Evolutionary conservation across 495 filamentous ascomycete genomes (phyloP), one percentile per base, ranked within the genome.

Genomic region (Talaromyces stipitatus): DNA sequence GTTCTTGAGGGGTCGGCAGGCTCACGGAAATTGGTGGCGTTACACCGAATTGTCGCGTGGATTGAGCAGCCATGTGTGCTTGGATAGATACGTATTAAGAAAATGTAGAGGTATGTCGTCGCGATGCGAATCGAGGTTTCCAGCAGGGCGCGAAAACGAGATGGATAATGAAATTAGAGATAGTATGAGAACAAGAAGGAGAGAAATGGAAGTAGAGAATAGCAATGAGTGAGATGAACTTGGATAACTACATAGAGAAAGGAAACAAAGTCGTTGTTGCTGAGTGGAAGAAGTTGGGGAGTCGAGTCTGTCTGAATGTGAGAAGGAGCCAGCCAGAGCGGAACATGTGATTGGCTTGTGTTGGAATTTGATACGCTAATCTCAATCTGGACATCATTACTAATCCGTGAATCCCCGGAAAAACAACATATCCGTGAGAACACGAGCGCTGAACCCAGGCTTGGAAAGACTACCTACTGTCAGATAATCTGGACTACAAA

Each of bases 1-100:
- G 79, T 63, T 98, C 92, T 26, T 77, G 72, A 38, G 84, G 75
- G 12, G 88, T 91, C 12, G 95, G 95, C 18, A 89, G 74, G 0
- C 75, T 78, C 14, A 74, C 79, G 5, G 91, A 94, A 43, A 98
- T 90, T 18, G 94, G 87, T 56, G 85, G 84, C 22, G 92, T 97
- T 23, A 92, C 82, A 60, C 94, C 94, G 79, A 82, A 94, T 61
- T 86, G 84, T 51, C 78, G 72, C 56, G 66, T 61, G 23, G 69
- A 65, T 36, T 70, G 68, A 33, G 74, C 64, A 36, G 77, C 69
- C 78, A 82, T 82, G 29, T 36, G 20, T 41, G 22, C 23, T n/a
- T 38, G 23, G 52, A 36, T 16, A 24, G 29, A 16, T 29, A 41
- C 36, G 36, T 41, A 41, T 41, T 41, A 41, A 41, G 36, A 41